Base-by-base conservation (phyloP, 1,284 basidiomycete species). In the Rhodotorula sp. region DNA sequence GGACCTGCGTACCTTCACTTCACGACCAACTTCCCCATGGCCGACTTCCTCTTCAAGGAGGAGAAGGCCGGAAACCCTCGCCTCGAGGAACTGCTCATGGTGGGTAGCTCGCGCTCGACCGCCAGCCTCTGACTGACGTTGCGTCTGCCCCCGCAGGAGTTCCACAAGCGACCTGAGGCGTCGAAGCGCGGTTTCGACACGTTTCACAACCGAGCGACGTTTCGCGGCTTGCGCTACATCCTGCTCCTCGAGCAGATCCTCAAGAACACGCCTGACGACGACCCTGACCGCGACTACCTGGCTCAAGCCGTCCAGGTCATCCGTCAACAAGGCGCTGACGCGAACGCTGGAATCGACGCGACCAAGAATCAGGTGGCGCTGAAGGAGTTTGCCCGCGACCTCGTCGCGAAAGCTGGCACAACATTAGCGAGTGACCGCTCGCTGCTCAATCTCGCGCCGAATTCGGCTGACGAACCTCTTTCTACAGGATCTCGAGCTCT, bases 161-260 rank as follows among this genome's bases (percentile, higher is more conserved):
- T 87, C 67, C 84, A 85, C n/a, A 85, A 88, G 20, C 87, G 90
- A 73, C 85, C 88, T 0, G 89, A 90, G 71, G 87, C 90, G 0
- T 87, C 89, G 75, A 85, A 88, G 54, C 84, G 90, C 39, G 91
- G 91, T 74, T 89, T 96, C 85, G 91, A 91, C 78, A 89, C 85
- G 76, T 96, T 94, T 79, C 88, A 94, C 77, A 88, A 91, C 75
- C 86, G 94, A 53, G 91, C 95, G 2, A 92, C 95, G 56, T 89
- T 91, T 58, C 88, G 94, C 64, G 81, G 97, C 44, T 85, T 93
- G 57, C 89, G 94, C 34, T 97, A 98, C 80, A 89, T 91, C 63
- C 84, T 98, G 0, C 84, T 97, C 60, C 82, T 99, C 54, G 89
- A 89, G 76, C 84, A 85, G 46, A 90, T 98, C 68, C 81, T 90